Evolutionary conservation across 139 green algal genomes (phyloP).

Genomic region (Chlamydomonas asymmetrica): DNA sequence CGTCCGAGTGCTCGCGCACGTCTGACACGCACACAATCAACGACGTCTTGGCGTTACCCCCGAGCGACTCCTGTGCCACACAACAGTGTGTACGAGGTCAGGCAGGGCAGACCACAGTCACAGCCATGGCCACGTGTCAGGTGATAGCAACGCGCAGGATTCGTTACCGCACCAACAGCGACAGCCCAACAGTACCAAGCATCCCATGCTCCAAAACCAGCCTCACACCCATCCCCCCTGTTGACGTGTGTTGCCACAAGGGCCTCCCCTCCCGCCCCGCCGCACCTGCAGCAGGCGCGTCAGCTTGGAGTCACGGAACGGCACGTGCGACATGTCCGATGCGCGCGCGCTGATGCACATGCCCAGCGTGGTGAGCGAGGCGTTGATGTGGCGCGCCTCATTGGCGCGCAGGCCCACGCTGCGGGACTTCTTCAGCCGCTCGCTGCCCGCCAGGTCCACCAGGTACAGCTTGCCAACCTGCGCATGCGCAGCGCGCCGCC

Average conservation of each 20-base stretch:
- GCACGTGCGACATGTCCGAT: slow-evolving; percentile 54
- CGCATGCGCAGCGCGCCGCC: too few species aligned
- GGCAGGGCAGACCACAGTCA: too few species aligned
- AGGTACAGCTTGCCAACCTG: slow-evolving; percentile 91
- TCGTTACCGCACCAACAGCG: background rate
- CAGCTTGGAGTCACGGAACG: slow-evolving; percentile 86
- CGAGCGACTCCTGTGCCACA: slow-evolving; percentile 76
- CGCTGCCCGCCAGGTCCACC: slow-evolving; percentile 94
- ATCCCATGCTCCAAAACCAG: too few species aligned
- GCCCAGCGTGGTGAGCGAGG: slow-evolving; percentile 68
- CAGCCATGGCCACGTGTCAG: too few species aligned
- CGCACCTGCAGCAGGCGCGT: slow-evolving; percentile 36
- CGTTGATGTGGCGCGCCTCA: slow-evolving; percentile 80
- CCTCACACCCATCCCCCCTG: too few species aligned
- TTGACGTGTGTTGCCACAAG: background rate
- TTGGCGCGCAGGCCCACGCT: slow-evolving; percentile 55
- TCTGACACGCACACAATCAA: slow-evolving; percentile 72
- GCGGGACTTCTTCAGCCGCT: slow-evolving; percentile 87
- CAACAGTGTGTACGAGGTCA: too few species aligned
- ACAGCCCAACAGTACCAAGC: too few species aligned
- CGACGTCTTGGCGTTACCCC: slow-evolving; percentile 86
- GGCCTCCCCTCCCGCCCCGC: background rate
- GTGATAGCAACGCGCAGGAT: too few species aligned
- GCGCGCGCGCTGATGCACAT: slow-evolving; percentile 70
- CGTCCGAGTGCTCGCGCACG: slow-evolving; percentile 68